Evolutionary conservation across 495 filamentous ascomycete species (phyloP), one percentile per base, ranked within the genome.

Genomic region (Xylaria palmicola): DNA sequence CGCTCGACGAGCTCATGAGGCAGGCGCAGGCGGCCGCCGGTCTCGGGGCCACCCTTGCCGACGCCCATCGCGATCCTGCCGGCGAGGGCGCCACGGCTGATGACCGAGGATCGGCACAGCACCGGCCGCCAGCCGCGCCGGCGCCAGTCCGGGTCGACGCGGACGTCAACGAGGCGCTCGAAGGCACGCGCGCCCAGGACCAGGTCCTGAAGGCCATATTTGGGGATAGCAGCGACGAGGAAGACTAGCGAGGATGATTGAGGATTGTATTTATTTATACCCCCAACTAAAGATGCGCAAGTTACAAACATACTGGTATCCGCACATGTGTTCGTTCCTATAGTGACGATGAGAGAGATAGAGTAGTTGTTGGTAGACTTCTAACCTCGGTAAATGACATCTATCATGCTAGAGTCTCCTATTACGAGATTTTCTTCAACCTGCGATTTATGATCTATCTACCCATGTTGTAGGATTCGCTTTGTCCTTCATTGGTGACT

Each of bases 201-300:
- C 91, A 88, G n/a, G 87, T 97, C 3, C 95, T 98, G 68, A 90
- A 87, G 71, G 91, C 91, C 20, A 92, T 98, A 15, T 98, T 98
- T 80, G 94, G 93, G 8, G 91, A 90, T 70, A 90, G 88, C 56
- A 89, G 90, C 66, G 88, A 93, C 62, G 88, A 91, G 13, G 80
- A 84, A n/a, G 73, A 69, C 57, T 71, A 66, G 27, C 0, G 29
- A 37, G 19, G 19, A 39, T 29, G 27, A 6, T 26, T 4, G n/a
- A n/a, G n/a, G n/a, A n/a, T n/a, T n/a, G n/a, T n/a, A n/a, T n/a
- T 8, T 15, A 7, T 41, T 41, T 41, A 41, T 41, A 41, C 39
- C 39, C 39, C 39, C 39, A 41, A 41, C 12, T n/a, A n/a, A n/a
- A 41, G 4, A 48, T 24, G 36, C 36, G 13, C n/a, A n/a, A n/a